Conservation (phyloP, 2,329 filamentous ascomycete species). For the Neofusicoccum ribis region DNA sequence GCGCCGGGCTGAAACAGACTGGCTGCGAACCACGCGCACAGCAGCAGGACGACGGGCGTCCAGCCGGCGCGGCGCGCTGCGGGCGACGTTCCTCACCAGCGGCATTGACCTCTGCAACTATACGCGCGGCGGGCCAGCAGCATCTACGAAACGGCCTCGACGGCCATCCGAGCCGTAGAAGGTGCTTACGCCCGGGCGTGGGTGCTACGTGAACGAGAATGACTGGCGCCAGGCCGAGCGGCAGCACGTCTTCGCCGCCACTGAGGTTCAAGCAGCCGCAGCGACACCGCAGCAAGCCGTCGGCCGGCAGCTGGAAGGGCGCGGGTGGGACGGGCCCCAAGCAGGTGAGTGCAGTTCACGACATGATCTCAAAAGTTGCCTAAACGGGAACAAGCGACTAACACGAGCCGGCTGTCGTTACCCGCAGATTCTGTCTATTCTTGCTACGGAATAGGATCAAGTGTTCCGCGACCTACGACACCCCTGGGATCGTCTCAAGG, state of each 20-base stretch:
- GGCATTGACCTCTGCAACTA: constrained; percentile 29
- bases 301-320: neutral
- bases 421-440: neutral
- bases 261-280: constrained; percentile 26
- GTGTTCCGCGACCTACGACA: neutral
- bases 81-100: constrained; percentile 29
- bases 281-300: constrained; percentile 21
- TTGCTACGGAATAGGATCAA: neutral
- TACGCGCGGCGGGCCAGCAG: constrained; percentile 21
- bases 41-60: constrained; percentile 30
- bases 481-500: neutral
- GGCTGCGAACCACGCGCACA: constrained; percentile 30
- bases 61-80: constrained; percentile 29
- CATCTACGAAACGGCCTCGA: constrained; percentile 33
- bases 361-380: neutral
- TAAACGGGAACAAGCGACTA: neutral
- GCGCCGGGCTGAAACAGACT: constrained; percentile 27
- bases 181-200: constrained; percentile 35
- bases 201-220: constrained; percentile 22
- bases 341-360: neutral
- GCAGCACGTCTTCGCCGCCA: constrained; percentile 18
- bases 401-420: neutral
- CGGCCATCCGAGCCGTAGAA: constrained; percentile 31
- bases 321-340: constrained; percentile 19
- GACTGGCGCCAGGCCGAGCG: neutral